phyloP scores from a whole-genome alignment of 257 asterid genomes.

The Pogostemon cablin region DNA sequence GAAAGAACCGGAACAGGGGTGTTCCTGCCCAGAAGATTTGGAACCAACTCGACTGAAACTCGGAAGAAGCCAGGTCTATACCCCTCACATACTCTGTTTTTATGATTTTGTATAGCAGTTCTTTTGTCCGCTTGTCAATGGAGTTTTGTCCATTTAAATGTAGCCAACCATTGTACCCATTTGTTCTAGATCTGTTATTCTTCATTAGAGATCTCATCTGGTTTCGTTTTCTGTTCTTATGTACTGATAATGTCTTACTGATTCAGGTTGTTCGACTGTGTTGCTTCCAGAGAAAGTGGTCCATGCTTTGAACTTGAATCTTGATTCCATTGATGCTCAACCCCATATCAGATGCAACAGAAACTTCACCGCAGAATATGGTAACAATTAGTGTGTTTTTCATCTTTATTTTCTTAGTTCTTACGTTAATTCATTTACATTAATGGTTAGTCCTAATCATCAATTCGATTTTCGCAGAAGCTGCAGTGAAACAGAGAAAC shows the following conservation, averaged over 20 bases:
- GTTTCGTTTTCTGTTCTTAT: not conserved
- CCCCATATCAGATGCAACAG: constrained; percentile 25
- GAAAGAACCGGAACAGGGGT: constrained; percentile 91
- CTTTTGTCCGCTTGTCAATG: not conserved
- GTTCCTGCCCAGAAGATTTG: constrained; percentile 65
- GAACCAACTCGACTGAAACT: constrained; percentile 38
- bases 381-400: constrained; percentile 21
- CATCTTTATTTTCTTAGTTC: not conserved
- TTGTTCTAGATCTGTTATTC: constrained; percentile 6
- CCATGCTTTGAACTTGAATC: constrained; percentile 64
- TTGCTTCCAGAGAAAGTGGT: constrained; percentile 68
- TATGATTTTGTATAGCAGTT: not conserved
- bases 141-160: not conserved
- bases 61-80: constrained; percentile 59
- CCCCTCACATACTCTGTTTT: not conserved
- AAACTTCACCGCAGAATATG: constrained; percentile 33
- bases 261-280: constrained; percentile 58
- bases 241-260: constrained; percentile 10
- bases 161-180: not conserved
- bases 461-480: constrained; percentile 22
- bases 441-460: too few relatives aligned
- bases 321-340: constrained; percentile 41
- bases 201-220: not conserved
- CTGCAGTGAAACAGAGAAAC: constrained; percentile 25
- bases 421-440: too few relatives aligned